A percentile compares a stretch with the other conserved stretches of the same genome.
phyloP scores from a whole-genome alignment of 495 filamentous ascomycete species.

The Ramalina peruviana region DNA sequence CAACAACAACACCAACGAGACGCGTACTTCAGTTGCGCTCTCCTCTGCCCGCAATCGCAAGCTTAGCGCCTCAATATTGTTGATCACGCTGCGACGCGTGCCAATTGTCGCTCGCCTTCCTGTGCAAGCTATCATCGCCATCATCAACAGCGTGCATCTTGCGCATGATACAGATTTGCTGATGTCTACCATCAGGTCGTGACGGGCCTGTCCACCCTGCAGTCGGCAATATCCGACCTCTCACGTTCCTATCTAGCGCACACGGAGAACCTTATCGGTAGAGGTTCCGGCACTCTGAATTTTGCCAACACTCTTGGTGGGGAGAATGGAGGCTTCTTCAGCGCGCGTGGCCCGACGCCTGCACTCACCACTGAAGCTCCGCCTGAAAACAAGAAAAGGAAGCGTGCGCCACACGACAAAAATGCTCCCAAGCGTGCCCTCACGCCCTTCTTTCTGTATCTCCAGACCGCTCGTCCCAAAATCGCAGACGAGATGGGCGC shows the following conservation, averaged over 20 bases:
- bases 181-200: slow-evolving; percentile 46
- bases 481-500: slow-evolving; percentile 65
- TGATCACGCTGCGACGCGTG: slow-evolving; percentile 7
- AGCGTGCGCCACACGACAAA: slow-evolving; percentile 69
- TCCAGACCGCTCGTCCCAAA: slow-evolving; percentile 63
- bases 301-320: slow-evolving; percentile 28
- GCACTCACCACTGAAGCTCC: slow-evolving; percentile 25
- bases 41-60: background rate
- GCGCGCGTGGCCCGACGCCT: slow-evolving; percentile 17
- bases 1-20: background rate
- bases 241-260: slow-evolving; percentile 70
- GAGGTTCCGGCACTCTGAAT: slow-evolving; percentile 38
- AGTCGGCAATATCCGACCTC: slow-evolving; percentile 57
- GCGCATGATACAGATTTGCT: slow-evolving; percentile 2
- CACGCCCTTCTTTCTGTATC: slow-evolving; percentile 89
- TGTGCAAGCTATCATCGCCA: slow-evolving; percentile 9
- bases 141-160: slow-evolving; percentile 16
- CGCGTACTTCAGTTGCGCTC: background rate
- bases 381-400: slow-evolving; percentile 63
- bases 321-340: slow-evolving; percentile 25
- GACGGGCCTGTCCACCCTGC: slow-evolving; percentile 55
- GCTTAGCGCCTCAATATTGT: background rate
- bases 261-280: slow-evolving; percentile 61
- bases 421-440: slow-evolving; percentile 88
- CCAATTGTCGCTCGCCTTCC: slow-evolving; percentile 5